Evolutionary conservation across 495 filamentous ascomycete genomes (phyloP).

Genomic region (Achaetomiella virescens): DNA sequence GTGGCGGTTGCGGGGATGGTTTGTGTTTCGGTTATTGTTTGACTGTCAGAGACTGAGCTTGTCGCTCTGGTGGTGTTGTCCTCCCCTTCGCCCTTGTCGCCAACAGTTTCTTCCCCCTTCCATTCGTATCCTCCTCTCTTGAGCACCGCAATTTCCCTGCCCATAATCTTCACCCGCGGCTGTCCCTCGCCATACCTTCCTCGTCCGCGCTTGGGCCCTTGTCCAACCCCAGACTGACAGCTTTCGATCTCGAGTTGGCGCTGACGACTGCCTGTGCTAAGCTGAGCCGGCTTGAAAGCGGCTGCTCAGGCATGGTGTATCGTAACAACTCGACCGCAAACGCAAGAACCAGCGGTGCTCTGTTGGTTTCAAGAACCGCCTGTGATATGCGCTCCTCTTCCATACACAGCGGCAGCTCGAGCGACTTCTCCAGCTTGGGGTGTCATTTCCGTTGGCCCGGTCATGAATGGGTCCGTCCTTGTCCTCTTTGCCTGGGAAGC

Average conservation of each 20-base stretch:
- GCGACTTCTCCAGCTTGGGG: slow-evolving; percentile 59
- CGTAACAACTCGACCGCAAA: slow-evolving; percentile 69
- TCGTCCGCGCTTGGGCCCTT: slow-evolving; percentile 60
- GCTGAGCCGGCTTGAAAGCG: slow-evolving; percentile 71
- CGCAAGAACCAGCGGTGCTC: slow-evolving; percentile 74
- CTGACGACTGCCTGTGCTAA: slow-evolving; percentile 75
- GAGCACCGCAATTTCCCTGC: slow-evolving; percentile 63
- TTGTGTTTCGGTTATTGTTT: slow-evolving; percentile 13
- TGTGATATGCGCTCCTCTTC: slow-evolving; percentile 54
- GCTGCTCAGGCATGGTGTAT: slow-evolving; percentile 77
- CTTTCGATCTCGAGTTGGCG: slow-evolving; percentile 67
- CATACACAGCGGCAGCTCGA: slow-evolving; percentile 52
- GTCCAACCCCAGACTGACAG: slow-evolving; percentile 65
- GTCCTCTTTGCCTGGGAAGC: slow-evolving; percentile 36
- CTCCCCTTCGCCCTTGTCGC: slow-evolving; percentile 24
- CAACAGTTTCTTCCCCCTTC: slow-evolving; percentile 39
- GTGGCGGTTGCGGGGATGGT: slow-evolving; percentile 8
- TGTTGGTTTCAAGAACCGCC: slow-evolving; percentile 62
- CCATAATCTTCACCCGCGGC: slow-evolving; percentile 62
- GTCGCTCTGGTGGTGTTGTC: not conserved
- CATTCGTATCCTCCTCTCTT: slow-evolving; percentile 73
- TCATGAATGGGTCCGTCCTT: slow-evolving; percentile 34
- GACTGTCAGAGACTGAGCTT: slow-evolving; percentile 8
- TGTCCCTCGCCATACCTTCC: slow-evolving; percentile 72
- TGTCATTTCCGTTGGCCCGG: slow-evolving; percentile 36